phyloP scores from a whole-genome alignment of 352 stramenopile genomes.

The Phytopythium helicoides region DNA sequence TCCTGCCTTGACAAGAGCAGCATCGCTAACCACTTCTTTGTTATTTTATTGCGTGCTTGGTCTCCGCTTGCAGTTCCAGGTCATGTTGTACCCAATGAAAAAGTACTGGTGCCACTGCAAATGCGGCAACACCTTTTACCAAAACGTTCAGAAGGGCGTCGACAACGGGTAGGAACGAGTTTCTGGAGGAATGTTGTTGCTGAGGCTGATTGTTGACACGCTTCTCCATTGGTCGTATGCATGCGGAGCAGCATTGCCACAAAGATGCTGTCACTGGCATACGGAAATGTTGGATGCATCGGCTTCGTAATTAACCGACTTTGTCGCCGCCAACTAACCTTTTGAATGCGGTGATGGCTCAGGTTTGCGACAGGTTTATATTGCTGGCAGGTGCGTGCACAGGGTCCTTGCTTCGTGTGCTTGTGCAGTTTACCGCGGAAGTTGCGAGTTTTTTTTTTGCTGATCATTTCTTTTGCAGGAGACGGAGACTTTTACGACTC shows the following conservation, averaged over 20 bases:
- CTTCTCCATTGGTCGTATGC: too few relatives aligned
- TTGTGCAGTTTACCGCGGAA: background rate
- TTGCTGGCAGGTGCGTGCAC: constrained; percentile 60
- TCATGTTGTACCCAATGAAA: constrained; percentile 86
- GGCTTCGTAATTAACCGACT: too few relatives aligned
- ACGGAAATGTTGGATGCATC: constrained; percentile 60
- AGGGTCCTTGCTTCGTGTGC: too few relatives aligned
- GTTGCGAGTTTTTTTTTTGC: background rate
- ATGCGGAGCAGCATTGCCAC: constrained; percentile 86
- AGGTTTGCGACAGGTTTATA: constrained; percentile 84
- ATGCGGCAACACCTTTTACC: constrained; percentile 63
- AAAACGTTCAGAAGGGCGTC: constrained; percentile 85
- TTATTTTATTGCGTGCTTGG: constrained; percentile 1
- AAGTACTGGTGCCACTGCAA: constrained; percentile 73
- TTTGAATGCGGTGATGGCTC: too few relatives aligned
- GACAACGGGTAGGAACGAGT: constrained; percentile 70
- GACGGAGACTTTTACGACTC: constrained; percentile 88
- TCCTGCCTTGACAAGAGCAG: background rate
- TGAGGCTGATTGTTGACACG: background rate
- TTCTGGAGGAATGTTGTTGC: background rate
- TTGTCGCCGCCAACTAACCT: background rate
- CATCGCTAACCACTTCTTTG: background rate
- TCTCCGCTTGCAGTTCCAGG: constrained; percentile 58
- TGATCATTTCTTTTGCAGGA: constrained; percentile 25
- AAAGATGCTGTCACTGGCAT: constrained; percentile 83